These are phyloP conservation scores for Phytophthora cactorum DNA, from an alignment of 352 stramenopile genomes.

Conservation along the genomic window DNA sequence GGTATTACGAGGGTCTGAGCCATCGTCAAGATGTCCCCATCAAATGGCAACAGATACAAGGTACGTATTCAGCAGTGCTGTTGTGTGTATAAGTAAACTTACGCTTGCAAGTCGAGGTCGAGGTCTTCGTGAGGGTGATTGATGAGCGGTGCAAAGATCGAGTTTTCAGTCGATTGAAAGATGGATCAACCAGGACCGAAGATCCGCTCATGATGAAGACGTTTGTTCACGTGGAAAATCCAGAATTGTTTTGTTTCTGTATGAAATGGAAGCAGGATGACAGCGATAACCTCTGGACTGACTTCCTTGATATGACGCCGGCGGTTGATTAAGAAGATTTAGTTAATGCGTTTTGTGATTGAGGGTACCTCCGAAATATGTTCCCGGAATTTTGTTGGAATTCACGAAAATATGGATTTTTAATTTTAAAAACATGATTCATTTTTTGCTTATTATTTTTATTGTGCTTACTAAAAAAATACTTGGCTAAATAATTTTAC, in stretches of 20 bases:
- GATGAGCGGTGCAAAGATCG: constrained; percentile 14
- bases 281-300: constrained; percentile 5
- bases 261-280: constrained; percentile 9
- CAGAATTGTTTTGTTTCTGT: constrained; percentile 12
- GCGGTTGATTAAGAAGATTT: neutral
- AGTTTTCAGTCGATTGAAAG: constrained; percentile 23
- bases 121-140: constrained; percentile 19
- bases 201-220: constrained; percentile 23
- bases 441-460: no score
- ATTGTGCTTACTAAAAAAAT: no score
- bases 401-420: no score
- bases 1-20: constrained; percentile 10
- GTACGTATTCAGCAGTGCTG: constrained; percentile 1
- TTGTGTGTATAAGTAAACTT: constrained; percentile 6
- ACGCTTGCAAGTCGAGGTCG: constrained; percentile 11
- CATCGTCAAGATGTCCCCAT: constrained; percentile 16
- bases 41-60: constrained; percentile 12
- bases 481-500: no score
- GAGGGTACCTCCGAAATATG: no score
- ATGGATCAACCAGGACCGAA: constrained; percentile 15
- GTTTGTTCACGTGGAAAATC: constrained; percentile 13
- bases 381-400: no score
- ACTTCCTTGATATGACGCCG: constrained; percentile 11
- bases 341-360: no score
- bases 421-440: no score